These are phyloP conservation scores for Periglandula ipomoeae DNA, from an alignment of 2,329 filamentous ascomycete species.

Conservation along the genomic window DNA sequence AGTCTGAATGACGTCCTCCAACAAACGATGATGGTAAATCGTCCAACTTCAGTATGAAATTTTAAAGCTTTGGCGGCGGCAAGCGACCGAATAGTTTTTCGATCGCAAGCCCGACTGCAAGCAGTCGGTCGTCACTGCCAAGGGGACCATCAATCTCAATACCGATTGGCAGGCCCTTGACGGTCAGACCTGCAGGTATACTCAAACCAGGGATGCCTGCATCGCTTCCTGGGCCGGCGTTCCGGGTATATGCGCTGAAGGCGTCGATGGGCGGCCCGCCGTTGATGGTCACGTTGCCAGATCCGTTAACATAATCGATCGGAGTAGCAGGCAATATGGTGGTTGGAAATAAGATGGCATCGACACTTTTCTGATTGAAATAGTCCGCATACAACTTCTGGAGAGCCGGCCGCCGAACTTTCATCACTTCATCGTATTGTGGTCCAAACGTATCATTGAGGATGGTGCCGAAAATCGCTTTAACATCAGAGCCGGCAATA, in stretches of 20 bases:
- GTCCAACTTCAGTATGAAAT: background rate
- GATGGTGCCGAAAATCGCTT: background rate
- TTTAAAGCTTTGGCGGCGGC: conserved; percentile 2
- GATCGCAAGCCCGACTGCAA: conserved; percentile 9
- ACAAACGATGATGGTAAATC: too few relatives aligned
- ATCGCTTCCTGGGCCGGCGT: conserved; percentile 10
- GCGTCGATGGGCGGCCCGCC: conserved; percentile 9
- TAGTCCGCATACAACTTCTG: conserved; percentile 10
- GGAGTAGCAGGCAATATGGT: conserved; percentile 11
- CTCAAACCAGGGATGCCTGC: conserved; percentile 12
- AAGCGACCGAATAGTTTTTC: conserved; percentile 9
- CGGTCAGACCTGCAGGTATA: conserved; percentile 9
- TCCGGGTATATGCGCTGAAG: conserved; percentile 8
- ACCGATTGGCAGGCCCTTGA: conserved; percentile 8
- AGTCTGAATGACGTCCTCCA: too few relatives aligned
- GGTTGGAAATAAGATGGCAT: conserved; percentile 11
- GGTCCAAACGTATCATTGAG: conserved; percentile 2
- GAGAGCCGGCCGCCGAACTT: conserved; percentile 11
- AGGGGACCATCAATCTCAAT: conserved; percentile 12
- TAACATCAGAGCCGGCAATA: conserved; percentile 8
- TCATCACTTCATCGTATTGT: conserved; percentile 8
- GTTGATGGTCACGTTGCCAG: conserved; percentile 12
- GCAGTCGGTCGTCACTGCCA: conserved; percentile 9
- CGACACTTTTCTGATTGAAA: conserved; percentile 6
- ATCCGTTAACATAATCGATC: conserved; percentile 8